Base-by-base conservation (phyloP, 768 basidiomycete species). In the Mycena rebaudengoi region DNA sequence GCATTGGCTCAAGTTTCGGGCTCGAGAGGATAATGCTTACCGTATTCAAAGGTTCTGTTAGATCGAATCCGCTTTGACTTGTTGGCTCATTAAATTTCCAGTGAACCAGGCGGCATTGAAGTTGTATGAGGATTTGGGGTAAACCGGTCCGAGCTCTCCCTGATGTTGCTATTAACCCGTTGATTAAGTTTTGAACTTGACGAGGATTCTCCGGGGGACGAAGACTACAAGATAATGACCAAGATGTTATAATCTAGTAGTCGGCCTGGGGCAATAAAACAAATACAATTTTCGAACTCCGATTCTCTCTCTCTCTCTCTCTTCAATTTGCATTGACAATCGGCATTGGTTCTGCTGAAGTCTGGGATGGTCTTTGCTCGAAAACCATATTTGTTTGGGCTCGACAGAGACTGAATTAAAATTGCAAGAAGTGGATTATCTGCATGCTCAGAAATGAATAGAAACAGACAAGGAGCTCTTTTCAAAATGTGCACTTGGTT, bases 21-120 rank as follows among this genome's bases (percentile, higher is more conserved):
- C 91, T 95, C 89, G 76, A 86, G 37, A 93, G 90, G 71, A 74
- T 91, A 26, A 85, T 90, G 81, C 82, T 95, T 16, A 95, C 94
- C 0, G 91, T 88, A 1, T 83, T 95, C 67, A 89, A 87, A 83
- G 81, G 93, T 92, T 32, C n/a, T 75, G 60, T 5, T 13, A 10
- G 21, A 30, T 29, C 20, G 23, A 35, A 16, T 14, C 2, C 10
- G 7, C n/a, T 21, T 28, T 5, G 18, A 30, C 16, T 48, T 20
- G 18, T 21, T 66, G 32, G 44, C 39, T 69, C 11, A 66, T 60
- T 43, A n/a, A 33, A 23, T 13, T 32, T 26, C 29, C 64, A 89
- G 87, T 70, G 1, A 89, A 89, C 66, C 40, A 62, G 7, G 62
- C 66, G 5, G 87, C 86, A 0, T 55, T 76, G 26, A 60, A 67